Percentiles rank a stretch among this genome's conserved stretches.
Evolutionary conservation across 2,329 filamentous ascomycete genomes (phyloP).

Genomic region (Cryphonectria carpinicola): DNA sequence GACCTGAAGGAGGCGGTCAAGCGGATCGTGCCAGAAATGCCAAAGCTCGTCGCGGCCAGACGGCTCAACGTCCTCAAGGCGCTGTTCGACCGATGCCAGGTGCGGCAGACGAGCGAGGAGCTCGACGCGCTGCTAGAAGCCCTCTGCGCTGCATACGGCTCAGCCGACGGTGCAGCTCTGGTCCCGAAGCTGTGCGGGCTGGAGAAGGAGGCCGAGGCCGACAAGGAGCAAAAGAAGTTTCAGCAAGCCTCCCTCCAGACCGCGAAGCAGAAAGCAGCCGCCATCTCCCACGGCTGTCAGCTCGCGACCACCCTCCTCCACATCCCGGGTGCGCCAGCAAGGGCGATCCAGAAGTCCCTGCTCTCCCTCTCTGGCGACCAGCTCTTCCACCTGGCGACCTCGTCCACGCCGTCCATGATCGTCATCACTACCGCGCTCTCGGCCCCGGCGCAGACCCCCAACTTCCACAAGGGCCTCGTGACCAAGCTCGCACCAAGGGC

Average conservation of each 20-base stretch:
- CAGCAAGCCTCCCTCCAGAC: conserved; percentile 38
- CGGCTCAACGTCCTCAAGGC: conserved; percentile 80
- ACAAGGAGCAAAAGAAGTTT: conserved; percentile 35
- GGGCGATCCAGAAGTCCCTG: conserved; percentile 75
- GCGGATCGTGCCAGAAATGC: conserved; percentile 73
- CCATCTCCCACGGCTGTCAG: conserved; percentile 74
- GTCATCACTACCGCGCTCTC: conserved; percentile 56
- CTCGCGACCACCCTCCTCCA: conserved; percentile 79
- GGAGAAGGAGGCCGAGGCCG: conserved; percentile 39
- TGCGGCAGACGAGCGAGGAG: conserved; percentile 48
- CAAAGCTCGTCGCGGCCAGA: conserved; percentile 72
- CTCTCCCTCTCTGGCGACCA: conserved; percentile 59
- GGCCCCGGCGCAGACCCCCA: conserved; percentile 51
- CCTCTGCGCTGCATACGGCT: conserved; percentile 54
- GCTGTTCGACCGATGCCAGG: conserved; percentile 79
- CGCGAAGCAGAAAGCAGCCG: conserved; percentile 60
- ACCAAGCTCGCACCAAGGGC: conserved; percentile 50
- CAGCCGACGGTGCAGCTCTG: conserved; percentile 48
- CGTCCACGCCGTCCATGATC: conserved; percentile 52
- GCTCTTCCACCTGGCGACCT: conserved; percentile 66
- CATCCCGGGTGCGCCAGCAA: conserved; percentile 69
- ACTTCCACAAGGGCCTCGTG: conserved; percentile 61
- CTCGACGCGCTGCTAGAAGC: conserved; percentile 53
- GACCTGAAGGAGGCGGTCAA: conserved; percentile 76
- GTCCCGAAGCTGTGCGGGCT: conserved; percentile 55